Evolutionary conservation across 2,329 filamentous ascomycete species (phyloP).

Genomic region (Diaporthe vexans): DNA sequence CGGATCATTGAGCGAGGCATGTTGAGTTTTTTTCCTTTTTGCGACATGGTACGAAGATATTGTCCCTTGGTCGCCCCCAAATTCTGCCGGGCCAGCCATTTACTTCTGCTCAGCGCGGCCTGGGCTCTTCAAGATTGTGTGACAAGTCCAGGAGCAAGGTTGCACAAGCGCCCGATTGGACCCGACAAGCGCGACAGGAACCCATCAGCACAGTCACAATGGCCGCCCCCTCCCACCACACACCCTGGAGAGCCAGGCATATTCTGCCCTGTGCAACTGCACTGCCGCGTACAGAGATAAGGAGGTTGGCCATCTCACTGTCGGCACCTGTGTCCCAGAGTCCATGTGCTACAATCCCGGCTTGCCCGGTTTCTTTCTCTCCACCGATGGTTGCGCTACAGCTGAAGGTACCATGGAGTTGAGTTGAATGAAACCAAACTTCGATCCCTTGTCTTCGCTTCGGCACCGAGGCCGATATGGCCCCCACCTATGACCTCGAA

Average conservation of each 20-base stretch:
- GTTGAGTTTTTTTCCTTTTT: not conserved
- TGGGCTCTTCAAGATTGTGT: not conserved
- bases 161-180: constrained; percentile 10
- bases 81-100: not conserved
- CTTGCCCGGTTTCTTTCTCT: not conserved
- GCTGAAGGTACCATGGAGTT: not conserved
- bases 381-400: constrained; percentile 2
- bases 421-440: not conserved
- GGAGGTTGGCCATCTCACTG: not conserved
- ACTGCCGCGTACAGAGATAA: not conserved
- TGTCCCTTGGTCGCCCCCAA: constrained; percentile 30
- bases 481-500: constrained; percentile 1
- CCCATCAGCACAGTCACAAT: not conserved
- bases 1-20: not conserved
- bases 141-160: constrained; percentile 1
- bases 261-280: not conserved
- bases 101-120: not conserved
- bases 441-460: not conserved
- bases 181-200: constrained; percentile 7
- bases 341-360: not conserved
- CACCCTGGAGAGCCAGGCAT: not conserved
- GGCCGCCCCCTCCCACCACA: not conserved
- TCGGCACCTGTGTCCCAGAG: not conserved
- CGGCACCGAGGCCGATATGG: constrained; percentile 15
- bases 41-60: constrained; percentile 7